Evolutionary conservation across 768 basidiomycete genomes (phyloP), one percentile per base, ranked within the genome.

Genomic region (Pulveroboletus sp.): DNA sequence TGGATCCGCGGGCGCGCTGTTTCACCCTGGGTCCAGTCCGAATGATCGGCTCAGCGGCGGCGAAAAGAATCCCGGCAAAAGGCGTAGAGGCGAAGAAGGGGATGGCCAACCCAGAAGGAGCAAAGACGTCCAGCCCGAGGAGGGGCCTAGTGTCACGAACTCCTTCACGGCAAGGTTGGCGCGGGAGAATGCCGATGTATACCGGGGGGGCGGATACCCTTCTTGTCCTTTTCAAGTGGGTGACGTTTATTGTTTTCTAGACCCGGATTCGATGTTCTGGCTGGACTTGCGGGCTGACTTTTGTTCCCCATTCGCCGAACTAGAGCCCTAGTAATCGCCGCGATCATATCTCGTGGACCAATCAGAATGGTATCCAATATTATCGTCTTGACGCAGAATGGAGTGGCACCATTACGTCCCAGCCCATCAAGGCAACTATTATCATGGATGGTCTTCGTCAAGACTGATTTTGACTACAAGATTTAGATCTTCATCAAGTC

Each of bases 1-100:
- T 47, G 59, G 67, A 58, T 56, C 66, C 63, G 55, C 65, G 59
- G 52, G 45, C 42, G 56, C 61, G 45, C 47, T 48, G 55, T 53
- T 60, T 64, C 55, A 53, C 24, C 49, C 24, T 51, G 27, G 40
- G 43, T 39, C 17, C 25, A 32, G 34, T 39, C 51, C 25, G 40
- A 33, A 53, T 45, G 52, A 60, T 60, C 63, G 61, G 63, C 51
- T 58, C 33, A 47, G 38, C 51, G 44, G 62, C 58, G 61, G 58
- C 50, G 11, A 41, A 55, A 56, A 51, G 56, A 52, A 52, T 42
- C 25, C 36, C 55, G 54, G 63, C 32, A 57, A 52, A 51, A 41
- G 37, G 53, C 49, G 53, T 45, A 52, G 43, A 52, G 23, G 41
- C 46, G 41, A 34, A 50, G 47, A 50, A 53, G 50, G 51, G 54